These are phyloP conservation scores for Clarireedia paspali DNA, from an alignment of 2,329 filamentous ascomycete species.

Conservation along the genomic window DNA sequence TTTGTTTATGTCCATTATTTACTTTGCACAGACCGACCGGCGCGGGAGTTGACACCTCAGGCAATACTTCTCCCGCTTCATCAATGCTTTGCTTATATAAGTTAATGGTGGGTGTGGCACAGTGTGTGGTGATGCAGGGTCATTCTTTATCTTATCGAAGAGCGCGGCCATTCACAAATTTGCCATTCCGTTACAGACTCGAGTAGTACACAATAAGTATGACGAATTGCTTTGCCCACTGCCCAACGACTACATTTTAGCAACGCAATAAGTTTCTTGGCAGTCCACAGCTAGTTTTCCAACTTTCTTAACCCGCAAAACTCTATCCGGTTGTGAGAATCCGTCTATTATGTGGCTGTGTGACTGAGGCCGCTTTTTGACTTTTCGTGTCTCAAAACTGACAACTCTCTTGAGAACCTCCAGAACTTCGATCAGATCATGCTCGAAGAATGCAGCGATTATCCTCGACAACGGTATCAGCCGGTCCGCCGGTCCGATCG, in stretches of 20 bases:
- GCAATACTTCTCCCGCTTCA: neutral
- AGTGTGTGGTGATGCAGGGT: neutral
- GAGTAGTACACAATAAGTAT: neutral
- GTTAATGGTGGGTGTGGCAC: too few relatives aligned
- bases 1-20: constrained; percentile 11
- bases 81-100: neutral
- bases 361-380: neutral
- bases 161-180: too few relatives aligned
- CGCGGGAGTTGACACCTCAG: neutral
- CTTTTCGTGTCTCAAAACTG: neutral
- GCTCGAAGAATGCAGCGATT: constrained; percentile 20
- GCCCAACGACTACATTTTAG: neutral
- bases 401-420: neutral
- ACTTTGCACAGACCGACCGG: neutral
- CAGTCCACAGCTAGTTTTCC: neutral
- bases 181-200: neutral
- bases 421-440: constrained; percentile 15
- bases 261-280: neutral
- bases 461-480: constrained; percentile 15
- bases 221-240: neutral
- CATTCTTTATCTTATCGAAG: neutral
- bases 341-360: neutral
- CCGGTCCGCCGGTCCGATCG: constrained; percentile 8
- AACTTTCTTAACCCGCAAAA: too few relatives aligned
- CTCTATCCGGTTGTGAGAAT: too few relatives aligned